Evolutionary conservation across 2,329 filamentous ascomycete genomes (phyloP), one percentile per base, ranked within the genome.

Genomic region (Fusarium sp.): DNA sequence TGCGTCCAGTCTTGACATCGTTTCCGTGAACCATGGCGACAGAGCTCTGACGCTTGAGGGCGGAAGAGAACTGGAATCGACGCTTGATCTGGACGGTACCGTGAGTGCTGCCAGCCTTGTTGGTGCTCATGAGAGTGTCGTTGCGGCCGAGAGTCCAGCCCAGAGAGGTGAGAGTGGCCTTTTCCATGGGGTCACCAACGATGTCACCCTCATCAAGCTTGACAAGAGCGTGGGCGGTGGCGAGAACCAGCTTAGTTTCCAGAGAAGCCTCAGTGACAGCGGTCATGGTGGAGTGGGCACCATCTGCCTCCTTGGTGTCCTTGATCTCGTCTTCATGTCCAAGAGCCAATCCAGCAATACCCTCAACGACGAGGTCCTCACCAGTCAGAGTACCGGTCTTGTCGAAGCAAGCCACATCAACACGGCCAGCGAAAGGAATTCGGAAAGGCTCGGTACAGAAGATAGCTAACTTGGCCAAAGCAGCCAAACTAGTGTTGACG

Each of bases 361-460:
- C 96, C 77, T 99, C 95, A 20, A 99, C 96, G 12, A 99, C 94
- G 42, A 99, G 85, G 77, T 99, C 95, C 78, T 99, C 96, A 50
- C 96, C 96, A 37, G 96, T 99, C 62, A 99, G 82, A 2, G 96
- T 99, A 71, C 96, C 96, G 13, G 96, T 99, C 85, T 99, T 99
- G 81, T 99, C 96, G 72, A 99, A 99, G 83, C 96, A 99, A 67
- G 96, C 94, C 55, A 99, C 87, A 78, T 99, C 97, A 62, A 99
- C 92, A 69, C 96, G 92, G 33, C 96, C 96, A 71, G 94, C 97
- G 74, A 92, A 98, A 1, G 97, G 97, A 75, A 99, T 99, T 58
- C 96, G 91, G 89, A 99, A 99, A 30, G 96, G 96, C 79, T 99
- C 97, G 3, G 96, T 99, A 78, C 96, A 99, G 85, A 97, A 99